phyloP scores from a whole-genome alignment of 176 grass and related monocot species.

The Eleusine coracana region DNA sequence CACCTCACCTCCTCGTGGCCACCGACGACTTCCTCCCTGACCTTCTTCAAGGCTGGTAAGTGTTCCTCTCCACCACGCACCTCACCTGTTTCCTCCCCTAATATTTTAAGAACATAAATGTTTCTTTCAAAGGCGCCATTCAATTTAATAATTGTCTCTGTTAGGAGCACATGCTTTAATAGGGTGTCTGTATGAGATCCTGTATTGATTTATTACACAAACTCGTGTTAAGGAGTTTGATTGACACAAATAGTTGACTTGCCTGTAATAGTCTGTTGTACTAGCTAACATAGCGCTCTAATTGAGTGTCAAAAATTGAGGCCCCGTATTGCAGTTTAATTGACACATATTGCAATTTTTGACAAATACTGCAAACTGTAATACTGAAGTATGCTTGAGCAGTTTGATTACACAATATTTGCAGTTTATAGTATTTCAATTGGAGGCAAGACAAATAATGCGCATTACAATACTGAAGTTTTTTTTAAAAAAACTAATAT shows the following conservation, averaged over 20 bases:
- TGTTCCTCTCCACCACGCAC: neutral
- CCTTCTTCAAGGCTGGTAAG: slow-evolving; percentile 69
- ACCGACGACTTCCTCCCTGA: slow-evolving; percentile 67
- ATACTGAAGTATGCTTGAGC: no score
- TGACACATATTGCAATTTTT: no score
- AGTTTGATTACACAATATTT: no score
- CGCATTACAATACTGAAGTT: no score
- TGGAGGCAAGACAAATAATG: no score
- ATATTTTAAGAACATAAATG: slow-evolving; percentile 9
- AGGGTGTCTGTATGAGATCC: neutral
- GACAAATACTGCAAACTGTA: no score
- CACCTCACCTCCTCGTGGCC: slow-evolving; percentile 57
- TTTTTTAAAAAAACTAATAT: no score
- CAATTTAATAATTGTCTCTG: neutral
- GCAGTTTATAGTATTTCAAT: no score
- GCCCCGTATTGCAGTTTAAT: neutral
- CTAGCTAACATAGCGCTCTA: neutral
- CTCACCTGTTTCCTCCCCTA: neutral
- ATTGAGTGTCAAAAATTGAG: neutral
- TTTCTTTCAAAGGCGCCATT: neutral
- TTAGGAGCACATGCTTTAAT: neutral
- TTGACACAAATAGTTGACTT: neutral
- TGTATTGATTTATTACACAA: neutral
- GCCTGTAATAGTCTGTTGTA: neutral
- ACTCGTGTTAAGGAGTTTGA: neutral